These are phyloP conservation scores for Solanum chacoense DNA, from an alignment of 305 asterid species.

Conservation along the genomic window DNA sequence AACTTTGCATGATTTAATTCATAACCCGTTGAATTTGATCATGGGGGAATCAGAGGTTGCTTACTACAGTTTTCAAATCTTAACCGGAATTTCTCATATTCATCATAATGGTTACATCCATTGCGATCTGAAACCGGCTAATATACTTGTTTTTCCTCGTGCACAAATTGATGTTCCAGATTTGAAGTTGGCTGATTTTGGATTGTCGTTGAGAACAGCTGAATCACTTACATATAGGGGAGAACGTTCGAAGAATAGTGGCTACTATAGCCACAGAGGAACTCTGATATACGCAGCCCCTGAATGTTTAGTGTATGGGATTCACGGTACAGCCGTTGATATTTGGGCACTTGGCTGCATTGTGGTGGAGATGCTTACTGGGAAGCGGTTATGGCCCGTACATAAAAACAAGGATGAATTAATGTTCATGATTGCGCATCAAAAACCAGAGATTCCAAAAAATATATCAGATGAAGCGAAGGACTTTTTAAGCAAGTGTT, in stretches of 20 bases:
- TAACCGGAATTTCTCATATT: background rate
- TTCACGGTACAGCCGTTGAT: background rate
- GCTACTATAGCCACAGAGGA: background rate
- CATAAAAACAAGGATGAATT: background rate
- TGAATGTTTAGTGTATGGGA: background rate
- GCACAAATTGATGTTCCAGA: rapidly evolving
- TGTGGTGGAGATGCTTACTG: background rate
- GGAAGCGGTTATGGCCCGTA: background rate
- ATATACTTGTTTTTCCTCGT: conserved; percentile 1
- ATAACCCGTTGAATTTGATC: background rate
- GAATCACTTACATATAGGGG: background rate
- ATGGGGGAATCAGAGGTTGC: background rate
- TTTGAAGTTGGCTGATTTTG: background rate
- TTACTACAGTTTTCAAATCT: background rate
- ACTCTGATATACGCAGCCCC: background rate
- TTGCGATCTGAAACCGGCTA: conserved; percentile 5
- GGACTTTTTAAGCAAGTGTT: background rate
- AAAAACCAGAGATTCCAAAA: background rate
- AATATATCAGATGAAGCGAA: background rate
- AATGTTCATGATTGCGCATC: background rate
- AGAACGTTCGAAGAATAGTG: background rate
- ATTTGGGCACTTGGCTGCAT: background rate
- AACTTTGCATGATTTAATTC: background rate
- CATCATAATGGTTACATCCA: background rate
- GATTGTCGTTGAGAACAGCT: background rate